Evolutionary conservation across 176 grass and related monocot genomes (phyloP).

Genomic region (Oropetium thomaeum): DNA sequence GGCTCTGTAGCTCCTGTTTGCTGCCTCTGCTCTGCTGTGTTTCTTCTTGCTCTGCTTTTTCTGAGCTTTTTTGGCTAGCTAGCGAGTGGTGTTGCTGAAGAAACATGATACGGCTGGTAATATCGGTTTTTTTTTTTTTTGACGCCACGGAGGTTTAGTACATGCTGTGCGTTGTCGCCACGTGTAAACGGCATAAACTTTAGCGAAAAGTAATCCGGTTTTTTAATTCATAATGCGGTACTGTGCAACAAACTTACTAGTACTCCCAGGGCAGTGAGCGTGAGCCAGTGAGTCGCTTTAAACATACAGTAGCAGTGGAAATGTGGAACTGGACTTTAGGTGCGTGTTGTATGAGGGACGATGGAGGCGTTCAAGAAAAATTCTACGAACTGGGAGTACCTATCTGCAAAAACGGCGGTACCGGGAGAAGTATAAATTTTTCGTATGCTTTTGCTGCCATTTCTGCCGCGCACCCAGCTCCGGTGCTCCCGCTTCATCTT

Average conservation of each 20-base stretch:
- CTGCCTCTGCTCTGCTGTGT: neutral
- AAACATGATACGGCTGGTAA: neutral
- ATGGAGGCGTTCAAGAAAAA: too few relatives aligned
- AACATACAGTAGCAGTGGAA: too few relatives aligned
- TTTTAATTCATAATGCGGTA: too few relatives aligned
- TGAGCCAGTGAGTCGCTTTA: too few relatives aligned
- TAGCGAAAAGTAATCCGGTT: neutral
- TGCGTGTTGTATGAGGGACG: too few relatives aligned
- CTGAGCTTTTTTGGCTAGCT: neutral
- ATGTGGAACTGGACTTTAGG: too few relatives aligned
- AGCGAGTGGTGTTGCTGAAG: neutral
- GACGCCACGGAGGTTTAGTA: neutral
- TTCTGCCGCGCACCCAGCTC: slow-evolving; percentile 38
- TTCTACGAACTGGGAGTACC: neutral
- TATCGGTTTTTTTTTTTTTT: too few relatives aligned
- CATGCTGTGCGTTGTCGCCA: neutral
- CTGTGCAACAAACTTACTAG: neutral
- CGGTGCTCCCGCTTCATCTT: neutral
- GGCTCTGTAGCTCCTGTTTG: neutral
- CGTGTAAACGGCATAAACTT: neutral
- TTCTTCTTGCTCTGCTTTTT: neutral
- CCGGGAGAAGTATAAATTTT: slow-evolving; percentile 44
- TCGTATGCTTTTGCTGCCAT: slow-evolving; percentile 39
- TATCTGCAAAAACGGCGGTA: slow-evolving; percentile 16
- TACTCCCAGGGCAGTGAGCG: too few relatives aligned